phyloP scores from a whole-genome alignment of 768 basidiomycete species.

The Collybia sordida region DNA sequence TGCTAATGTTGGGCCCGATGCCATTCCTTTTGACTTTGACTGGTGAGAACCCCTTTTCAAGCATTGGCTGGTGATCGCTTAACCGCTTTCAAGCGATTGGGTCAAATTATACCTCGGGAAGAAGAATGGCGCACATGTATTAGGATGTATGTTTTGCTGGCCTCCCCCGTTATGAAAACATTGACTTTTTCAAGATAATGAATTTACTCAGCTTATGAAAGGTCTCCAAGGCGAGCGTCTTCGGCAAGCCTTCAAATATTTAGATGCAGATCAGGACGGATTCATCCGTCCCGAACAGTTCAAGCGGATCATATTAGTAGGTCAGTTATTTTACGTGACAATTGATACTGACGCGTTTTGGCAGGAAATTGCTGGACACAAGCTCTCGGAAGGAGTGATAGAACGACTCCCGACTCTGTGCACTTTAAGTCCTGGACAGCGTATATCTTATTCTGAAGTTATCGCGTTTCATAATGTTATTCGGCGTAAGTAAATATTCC shows the following conservation, averaged over 20 bases:
- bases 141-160: conserved; percentile 71
- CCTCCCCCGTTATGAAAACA: conserved; percentile 1
- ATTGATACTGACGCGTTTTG: conserved; percentile 2
- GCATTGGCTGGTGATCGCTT: not conserved
- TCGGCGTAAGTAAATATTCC: conserved; percentile 53
- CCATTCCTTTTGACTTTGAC: conserved; percentile 94
- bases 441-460: conserved; percentile 95
- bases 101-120: conserved; percentile 94
- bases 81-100: conserved; percentile 68
- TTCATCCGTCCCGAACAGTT: conserved; percentile 94
- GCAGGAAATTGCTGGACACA: conserved; percentile 96
- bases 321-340: conserved; percentile 23
- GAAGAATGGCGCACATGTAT: conserved; percentile 85
- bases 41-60: conserved; percentile 48
- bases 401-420: conserved; percentile 92
- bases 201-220: conserved; percentile 99
- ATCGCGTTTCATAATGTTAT: conserved; percentile 97
- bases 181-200: conserved; percentile 60
- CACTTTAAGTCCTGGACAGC: conserved; percentile 83
- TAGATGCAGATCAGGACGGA: conserved; percentile 89
- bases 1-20: conserved; percentile 72
- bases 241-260: conserved; percentile 91
- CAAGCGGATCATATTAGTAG: conserved; percentile 89
- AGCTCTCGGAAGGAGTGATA: conserved; percentile 91
- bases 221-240: conserved; percentile 96